These are phyloP conservation scores for Talaromyces sp. DNA, from an alignment of 2,329 filamentous ascomycete genomes.

Conservation along the genomic window DNA sequence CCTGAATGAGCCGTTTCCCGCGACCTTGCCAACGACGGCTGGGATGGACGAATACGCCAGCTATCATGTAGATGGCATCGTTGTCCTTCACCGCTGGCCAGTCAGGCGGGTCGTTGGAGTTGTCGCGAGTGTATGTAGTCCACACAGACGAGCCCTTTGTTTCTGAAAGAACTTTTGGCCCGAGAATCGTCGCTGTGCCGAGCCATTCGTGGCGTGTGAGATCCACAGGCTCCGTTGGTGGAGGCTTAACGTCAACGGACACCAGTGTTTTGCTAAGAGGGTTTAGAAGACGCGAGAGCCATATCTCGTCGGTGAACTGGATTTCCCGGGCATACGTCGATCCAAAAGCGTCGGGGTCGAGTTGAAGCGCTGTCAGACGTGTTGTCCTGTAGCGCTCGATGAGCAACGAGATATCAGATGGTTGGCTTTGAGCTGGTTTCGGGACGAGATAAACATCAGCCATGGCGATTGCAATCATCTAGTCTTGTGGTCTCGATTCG, in stretches of 20 bases:
- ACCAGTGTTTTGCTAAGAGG: conserved; percentile 23
- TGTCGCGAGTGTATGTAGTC: background rate
- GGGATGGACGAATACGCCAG: conserved; percentile 25
- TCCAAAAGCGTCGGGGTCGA: conserved; percentile 25
- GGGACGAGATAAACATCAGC: background rate
- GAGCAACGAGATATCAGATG: conserved; percentile 2
- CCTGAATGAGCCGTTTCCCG: conserved; percentile 18
- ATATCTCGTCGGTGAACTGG: conserved; percentile 19
- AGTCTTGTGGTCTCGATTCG: background rate
- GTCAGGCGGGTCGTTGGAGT: background rate
- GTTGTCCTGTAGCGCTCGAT: conserved; percentile 18
- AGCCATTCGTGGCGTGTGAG: conserved; percentile 21
- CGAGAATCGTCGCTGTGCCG: conserved; percentile 26
- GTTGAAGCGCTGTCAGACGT: conserved; percentile 23
- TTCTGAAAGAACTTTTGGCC: conserved; percentile 15
- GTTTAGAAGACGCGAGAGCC: conserved; percentile 25
- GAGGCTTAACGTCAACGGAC: conserved; percentile 12
- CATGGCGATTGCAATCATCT: background rate
- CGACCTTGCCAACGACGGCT: conserved; percentile 17
- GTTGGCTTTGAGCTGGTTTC: background rate
- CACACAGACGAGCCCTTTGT: conserved; percentile 1
- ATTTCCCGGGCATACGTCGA: conserved; percentile 26
- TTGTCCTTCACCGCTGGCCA: conserved; percentile 3
- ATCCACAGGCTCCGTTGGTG: background rate
- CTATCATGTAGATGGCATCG: conserved; percentile 20